Conservation (phyloP, 2,329 filamentous ascomycete species). For the Gaeumannomyces tritici region DNA sequence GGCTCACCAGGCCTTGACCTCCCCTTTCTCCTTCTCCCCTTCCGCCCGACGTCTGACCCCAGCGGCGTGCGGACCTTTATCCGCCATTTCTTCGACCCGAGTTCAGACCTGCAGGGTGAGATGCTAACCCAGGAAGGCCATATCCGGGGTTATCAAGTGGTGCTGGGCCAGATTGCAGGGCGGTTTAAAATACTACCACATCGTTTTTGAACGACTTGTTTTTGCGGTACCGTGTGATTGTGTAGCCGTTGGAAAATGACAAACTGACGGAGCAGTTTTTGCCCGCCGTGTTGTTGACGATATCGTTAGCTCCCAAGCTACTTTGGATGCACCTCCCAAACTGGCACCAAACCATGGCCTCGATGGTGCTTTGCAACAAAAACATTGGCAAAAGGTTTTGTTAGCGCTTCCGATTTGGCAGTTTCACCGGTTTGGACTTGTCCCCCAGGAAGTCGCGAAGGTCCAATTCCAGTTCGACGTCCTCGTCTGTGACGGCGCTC, state of each 20-base stretch:
- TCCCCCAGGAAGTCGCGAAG: neutral
- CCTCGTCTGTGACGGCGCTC: neutral
- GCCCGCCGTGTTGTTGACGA: constrained; percentile 19
- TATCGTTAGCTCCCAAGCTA: constrained; percentile 17
- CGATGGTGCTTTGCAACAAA: constrained; percentile 18
- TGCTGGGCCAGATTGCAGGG: constrained; percentile 90
- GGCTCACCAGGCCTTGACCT: constrained; percentile 64
- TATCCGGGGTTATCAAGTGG: constrained; percentile 94
- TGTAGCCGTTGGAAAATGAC: constrained; percentile 20
- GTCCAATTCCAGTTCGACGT: neutral
- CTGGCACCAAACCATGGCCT: constrained; percentile 23
- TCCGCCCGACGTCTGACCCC: constrained; percentile 85
- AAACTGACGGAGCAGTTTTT: constrained; percentile 19
- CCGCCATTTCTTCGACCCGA: constrained; percentile 77
- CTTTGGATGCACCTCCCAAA: constrained; percentile 21
- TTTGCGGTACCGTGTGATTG: constrained; percentile 19
- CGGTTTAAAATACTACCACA: too few relatives aligned
- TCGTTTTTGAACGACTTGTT: constrained; percentile 14
- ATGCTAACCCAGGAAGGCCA: constrained; percentile 73
- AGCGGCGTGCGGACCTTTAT: constrained; percentile 88
- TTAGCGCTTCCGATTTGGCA: too few relatives aligned
- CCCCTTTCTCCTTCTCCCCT: constrained; percentile 88
- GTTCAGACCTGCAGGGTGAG: constrained; percentile 57
- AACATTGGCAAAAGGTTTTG: constrained; percentile 4
- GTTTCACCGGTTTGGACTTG: neutral